Evolutionary conservation across 2,329 filamentous ascomycete species (phyloP), one percentile per base, ranked within the genome.

Genomic region (Sclerotinia sclerotiorum): DNA sequence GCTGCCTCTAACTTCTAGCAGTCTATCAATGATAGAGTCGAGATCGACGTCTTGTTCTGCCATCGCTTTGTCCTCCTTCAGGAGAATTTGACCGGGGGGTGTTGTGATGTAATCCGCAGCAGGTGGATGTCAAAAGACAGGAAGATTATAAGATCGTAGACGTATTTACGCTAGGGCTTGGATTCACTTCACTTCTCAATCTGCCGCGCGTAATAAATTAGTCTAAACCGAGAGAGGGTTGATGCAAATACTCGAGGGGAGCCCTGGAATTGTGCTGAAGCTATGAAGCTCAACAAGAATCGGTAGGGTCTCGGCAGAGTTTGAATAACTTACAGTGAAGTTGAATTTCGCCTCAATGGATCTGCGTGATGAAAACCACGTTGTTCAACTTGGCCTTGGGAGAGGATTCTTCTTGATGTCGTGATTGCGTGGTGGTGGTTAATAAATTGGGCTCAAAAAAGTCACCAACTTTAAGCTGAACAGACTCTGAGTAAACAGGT

Each of bases 11-110:
- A 98, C 95, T 84, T 99, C 95, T 79, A 98, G 87, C 79, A 99
- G 88, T 82, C 95, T 89, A 82, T 98, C 94, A 85, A 99, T 98
- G 89, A 98, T 97, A 78, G 94, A 97, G 83, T 99, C 95, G 84
- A 99, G 87, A 84, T 98, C 94, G 83, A 98, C 92, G 83, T 98
- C 94, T 83, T 93, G 86, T 82, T 91, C 89, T 80, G 89, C 89
- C 89, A 92, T 92, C 79, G 80, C 75, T 74, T 73, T 72, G 68
- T 74, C 76, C 77, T 76, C 75, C 73, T 69, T 66, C 73, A 69
- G 75, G 72, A 75, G 73, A 73, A 74, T 72, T 68, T 71, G 70
- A 74, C 56, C 70, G 72, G 75, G 39, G 72, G 73, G 69, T 70
- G 69, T 69, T 60, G 69, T 70, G 71, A 71, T 73, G 73, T 71